Evolutionary conservation across 78 protist species (phyloP), one percentile per base, ranked within the genome.

Genomic region (Polysphondylium violaceum): DNA sequence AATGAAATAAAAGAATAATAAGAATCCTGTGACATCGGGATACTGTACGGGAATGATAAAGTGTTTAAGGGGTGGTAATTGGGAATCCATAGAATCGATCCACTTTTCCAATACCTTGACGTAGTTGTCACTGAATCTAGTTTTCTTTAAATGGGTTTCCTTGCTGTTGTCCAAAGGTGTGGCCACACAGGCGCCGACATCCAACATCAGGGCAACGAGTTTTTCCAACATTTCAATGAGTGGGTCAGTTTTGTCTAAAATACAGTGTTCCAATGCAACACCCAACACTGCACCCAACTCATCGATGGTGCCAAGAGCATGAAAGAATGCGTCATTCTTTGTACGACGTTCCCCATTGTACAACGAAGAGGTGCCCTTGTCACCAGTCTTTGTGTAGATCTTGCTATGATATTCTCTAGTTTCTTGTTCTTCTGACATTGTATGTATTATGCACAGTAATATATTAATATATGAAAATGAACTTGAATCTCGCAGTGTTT

Each of bases 21-120:
- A 68, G 5, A 14, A 71, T 63, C 0, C n/a, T n/a, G n/a, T n/a
- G n/a, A n/a, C n/a, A n/a, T n/a, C n/a, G n/a, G n/a, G n/a, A n/a
- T n/a, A n/a, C n/a, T n/a, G n/a, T 72, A 72, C 78, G 36, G 98
- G 98, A 2, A 98, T 87, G 3, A 98, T 95, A 86, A 98, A 98
- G 31, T 17, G 61, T 11, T 60, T 53, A n/a, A 97, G 85, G 9
- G 93, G 96, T 33, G 98, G 98, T 50, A 98, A 73, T 50, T 44
- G 12, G 27, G 47, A 35, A 76, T 98, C 98, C 63, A 97, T 56
- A 33, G 5, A 81, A 41, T 98, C 98, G 63, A 98, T 98, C 94
- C 95, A 89, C 3, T 11, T 17, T 85, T 98, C 99, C 9, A 98
- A 64, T 1, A 31, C n/a, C 3, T 19, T 56, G 31, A 91, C 92